phyloP scores from a whole-genome alignment of 805 yeast genomes.

The Monosporozyma siamensis region DNA sequence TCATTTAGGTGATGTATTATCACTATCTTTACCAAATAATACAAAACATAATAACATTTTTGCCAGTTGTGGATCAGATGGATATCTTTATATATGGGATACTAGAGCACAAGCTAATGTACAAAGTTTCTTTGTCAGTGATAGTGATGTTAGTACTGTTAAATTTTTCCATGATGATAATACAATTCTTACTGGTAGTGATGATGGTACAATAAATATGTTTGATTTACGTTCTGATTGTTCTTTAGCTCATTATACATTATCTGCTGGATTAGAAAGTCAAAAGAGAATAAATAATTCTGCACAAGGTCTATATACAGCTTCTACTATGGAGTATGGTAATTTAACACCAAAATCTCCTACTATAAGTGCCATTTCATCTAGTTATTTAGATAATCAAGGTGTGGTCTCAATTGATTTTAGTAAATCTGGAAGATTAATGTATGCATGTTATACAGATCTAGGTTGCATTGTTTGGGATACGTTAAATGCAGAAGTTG shows the following conservation, averaged over 20 bases:
- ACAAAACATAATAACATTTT: conserved; percentile 31
- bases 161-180: conserved; percentile 62
- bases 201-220: conserved; percentile 61
- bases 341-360: conserved; percentile 16
- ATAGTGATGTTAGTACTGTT: conserved; percentile 54
- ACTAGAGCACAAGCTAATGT: conserved; percentile 39
- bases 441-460: conserved; percentile 71
- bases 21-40: conserved; percentile 32
- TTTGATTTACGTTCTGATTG: conserved; percentile 76
- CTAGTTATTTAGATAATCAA: conserved; percentile 41
- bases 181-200: conserved; percentile 66
- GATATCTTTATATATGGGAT: conserved; percentile 62
- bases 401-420: conserved; percentile 68
- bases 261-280: conserved; percentile 14
- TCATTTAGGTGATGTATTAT: conserved; percentile 64
- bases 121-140: conserved; percentile 45
- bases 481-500: conserved; percentile 49
- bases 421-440: conserved; percentile 61
- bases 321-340: conserved; percentile 21
- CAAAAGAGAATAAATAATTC: conserved; percentile 10
- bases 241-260: conserved; percentile 43
- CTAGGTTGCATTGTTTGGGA: conserved; percentile 75
- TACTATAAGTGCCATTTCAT: conserved; percentile 11
- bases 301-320: conserved; percentile 9
- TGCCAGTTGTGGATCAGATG: conserved; percentile 61